These are phyloP conservation scores for Mimosa bimucronata DNA, from an alignment of 306 rosid genomes.

Conservation along the genomic window DNA sequence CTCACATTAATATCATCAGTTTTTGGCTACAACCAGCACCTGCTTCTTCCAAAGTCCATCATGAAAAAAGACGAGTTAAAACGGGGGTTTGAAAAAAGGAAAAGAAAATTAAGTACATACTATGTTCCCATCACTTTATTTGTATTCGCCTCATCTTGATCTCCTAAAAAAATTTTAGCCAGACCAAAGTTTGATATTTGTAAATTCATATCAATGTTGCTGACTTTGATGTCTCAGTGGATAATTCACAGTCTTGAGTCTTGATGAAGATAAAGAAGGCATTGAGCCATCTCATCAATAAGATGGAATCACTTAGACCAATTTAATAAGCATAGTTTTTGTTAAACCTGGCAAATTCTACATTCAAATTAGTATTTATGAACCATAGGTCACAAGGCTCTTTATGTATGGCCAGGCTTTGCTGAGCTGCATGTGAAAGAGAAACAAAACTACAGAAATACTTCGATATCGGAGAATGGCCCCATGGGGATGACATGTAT, in stretches of 20 bases:
- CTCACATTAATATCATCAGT: no score
- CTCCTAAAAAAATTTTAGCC: conserved; percentile 50
- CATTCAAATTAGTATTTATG: not conserved
- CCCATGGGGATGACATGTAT: no score
- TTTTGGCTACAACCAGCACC: no score
- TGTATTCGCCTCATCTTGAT: conserved; percentile 49
- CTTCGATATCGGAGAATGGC: no score
- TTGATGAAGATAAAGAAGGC: conserved; percentile 58
- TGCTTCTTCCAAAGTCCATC: no score
- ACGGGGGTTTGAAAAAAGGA: not conserved
- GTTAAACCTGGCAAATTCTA: conserved; percentile 32
- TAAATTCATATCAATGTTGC: conserved; percentile 59
- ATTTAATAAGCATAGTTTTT: conserved; percentile 36
- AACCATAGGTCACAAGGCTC: no score
- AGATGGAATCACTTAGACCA: conserved; percentile 51
- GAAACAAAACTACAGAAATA: no score
- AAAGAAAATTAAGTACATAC: conserved; percentile 18
- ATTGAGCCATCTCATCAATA: conserved; percentile 47
- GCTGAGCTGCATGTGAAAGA: no score
- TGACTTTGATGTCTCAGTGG: conserved; percentile 55
- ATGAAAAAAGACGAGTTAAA: no score
- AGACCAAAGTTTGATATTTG: conserved; percentile 61
- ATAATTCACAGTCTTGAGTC: conserved; percentile 58
- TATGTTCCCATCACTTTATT: conserved; percentile 56
- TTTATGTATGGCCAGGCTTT: no score